phyloP scores from a whole-genome alignment of 805 yeast genomes.

The Saccharomyces jurei region DNA sequence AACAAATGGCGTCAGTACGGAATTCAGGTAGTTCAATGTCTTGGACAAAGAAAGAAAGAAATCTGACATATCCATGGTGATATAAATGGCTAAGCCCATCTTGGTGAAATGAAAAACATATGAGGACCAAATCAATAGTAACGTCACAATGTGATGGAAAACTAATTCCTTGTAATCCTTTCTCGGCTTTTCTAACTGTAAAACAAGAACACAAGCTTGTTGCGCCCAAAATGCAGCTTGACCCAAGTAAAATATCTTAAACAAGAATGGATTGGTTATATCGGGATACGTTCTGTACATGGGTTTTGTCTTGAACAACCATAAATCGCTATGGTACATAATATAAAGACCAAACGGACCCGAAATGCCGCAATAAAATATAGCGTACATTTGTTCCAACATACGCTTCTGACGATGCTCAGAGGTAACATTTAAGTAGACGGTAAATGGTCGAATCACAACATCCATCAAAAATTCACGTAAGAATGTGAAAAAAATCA shows the following conservation, averaged over 20 bases:
- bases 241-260: slow-evolving; percentile 75
- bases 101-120: slow-evolving; percentile 93
- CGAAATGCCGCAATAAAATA: slow-evolving; percentile 67
- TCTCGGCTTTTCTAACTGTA: slow-evolving; percentile 90
- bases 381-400: slow-evolving; percentile 86
- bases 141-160: slow-evolving; percentile 87
- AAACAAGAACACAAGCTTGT: slow-evolving; percentile 72
- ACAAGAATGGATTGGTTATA: slow-evolving; percentile 53
- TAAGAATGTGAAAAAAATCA: slow-evolving; percentile 79
- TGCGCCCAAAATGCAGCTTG: slow-evolving; percentile 98
- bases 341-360: slow-evolving; percentile 87
- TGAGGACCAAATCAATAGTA: slow-evolving; percentile 75
- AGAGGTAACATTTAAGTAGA: slow-evolving; percentile 35
- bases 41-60: slow-evolving; percentile 79
- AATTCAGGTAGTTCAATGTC: slow-evolving; percentile 77
- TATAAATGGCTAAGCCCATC: slow-evolving; percentile 85
- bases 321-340: slow-evolving; percentile 74
- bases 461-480: slow-evolving; percentile 89
- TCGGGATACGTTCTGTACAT: slow-evolving; percentile 84
- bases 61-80: slow-evolving; percentile 95
- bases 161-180: slow-evolving; percentile 88
- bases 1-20: slow-evolving; percentile 52
- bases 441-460: slow-evolving; percentile 67
- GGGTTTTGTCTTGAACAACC: slow-evolving; percentile 81
- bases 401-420: slow-evolving; percentile 61